Conservation (phyloP, 139 green algal genomes). For the Chlamydomonas incerta region DNA sequence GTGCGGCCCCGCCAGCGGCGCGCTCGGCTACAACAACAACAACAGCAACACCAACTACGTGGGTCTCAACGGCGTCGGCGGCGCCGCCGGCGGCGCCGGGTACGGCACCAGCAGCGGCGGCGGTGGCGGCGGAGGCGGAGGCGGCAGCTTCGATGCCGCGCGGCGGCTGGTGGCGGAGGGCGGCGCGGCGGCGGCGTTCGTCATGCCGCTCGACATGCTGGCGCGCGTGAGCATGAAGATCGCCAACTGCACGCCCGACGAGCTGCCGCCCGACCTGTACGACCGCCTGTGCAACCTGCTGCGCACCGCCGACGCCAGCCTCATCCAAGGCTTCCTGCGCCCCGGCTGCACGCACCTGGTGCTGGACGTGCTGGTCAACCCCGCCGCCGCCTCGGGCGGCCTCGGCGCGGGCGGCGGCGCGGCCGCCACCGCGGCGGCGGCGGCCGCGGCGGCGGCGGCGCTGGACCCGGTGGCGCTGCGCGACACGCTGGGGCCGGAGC, state of each 20-base stretch:
- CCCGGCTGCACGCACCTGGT: constrained; percentile 46
- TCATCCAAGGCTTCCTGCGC: constrained; percentile 42
- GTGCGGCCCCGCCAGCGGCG: no score
- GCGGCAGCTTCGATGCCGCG: constrained; percentile 22
- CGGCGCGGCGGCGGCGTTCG: constrained; percentile 13
- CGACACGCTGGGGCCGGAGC: neutral
- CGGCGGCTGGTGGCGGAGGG: constrained; percentile 22
- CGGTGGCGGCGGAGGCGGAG: no score
- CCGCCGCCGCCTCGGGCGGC: neutral
- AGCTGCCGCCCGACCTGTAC: constrained; percentile 44
- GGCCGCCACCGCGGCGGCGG: neutral
- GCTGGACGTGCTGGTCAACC: constrained; percentile 20
- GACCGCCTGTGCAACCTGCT: constrained; percentile 36
- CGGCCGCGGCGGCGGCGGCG: neutral
- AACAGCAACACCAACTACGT: no score
- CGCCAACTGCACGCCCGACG: constrained; percentile 23
- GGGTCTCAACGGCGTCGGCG: no score
- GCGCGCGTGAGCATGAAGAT: constrained; percentile 52
- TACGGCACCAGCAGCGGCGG: no score
- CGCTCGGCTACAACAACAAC: no score
- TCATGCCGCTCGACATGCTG: constrained; percentile 13
- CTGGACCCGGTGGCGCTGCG: neutral
- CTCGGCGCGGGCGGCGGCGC: no score
- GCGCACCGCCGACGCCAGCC: neutral
- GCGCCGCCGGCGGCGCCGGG: no score